Base-by-base conservation (phyloP, 139 green algal species). In the Coccomyxa sp. region DNA sequence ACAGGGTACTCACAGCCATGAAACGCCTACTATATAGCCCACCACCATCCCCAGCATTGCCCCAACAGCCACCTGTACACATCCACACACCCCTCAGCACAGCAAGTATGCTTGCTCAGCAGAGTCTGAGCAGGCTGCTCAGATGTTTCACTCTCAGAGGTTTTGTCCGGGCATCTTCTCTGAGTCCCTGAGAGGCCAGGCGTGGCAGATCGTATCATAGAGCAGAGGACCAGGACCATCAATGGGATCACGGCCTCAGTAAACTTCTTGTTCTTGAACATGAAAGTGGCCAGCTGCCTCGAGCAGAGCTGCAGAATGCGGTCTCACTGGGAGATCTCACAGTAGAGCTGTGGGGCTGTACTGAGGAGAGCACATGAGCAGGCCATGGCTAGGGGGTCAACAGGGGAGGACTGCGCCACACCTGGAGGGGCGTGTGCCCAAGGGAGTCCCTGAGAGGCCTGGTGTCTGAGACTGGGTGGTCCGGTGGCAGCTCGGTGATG, bases 341-440 rank as follows among this genome's bases (percentile, higher is more conserved):
- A 16, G 44, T 12, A 29, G 12, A 16, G 14, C 44, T 58, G 12
- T 58, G 44, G 12, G 44, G 44, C 44, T 58, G 44, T 29, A 16
- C 44, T 29, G 12, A 12, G 14, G 14, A 58, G 44, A 16, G 44
- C 10, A 70, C 14, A 70, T 70, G 8, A 35, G 24, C 58, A 70
- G 58, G 58, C 14, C 27, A 70, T 12, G 14, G 16, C 14, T 12
- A 44, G 27, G 27, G 14, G 24, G 12, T 71, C 34, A 9, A 36
- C 4, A 64, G 24, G 73, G 8, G 0, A 0, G 39, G 27, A 54
- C 4, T 22, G 75, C 8, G 36, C 14, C 37, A 68, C 58, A 92
- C 90, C 79, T 97, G 89, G 34, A 91, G 34, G 1, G 92, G 93
- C 9, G 92, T 96, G 81, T 97, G 93, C 0, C 93, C 93, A 40